Conservation (phyloP, 73 alveolate species). For the Stentor coeruleus region DNA sequence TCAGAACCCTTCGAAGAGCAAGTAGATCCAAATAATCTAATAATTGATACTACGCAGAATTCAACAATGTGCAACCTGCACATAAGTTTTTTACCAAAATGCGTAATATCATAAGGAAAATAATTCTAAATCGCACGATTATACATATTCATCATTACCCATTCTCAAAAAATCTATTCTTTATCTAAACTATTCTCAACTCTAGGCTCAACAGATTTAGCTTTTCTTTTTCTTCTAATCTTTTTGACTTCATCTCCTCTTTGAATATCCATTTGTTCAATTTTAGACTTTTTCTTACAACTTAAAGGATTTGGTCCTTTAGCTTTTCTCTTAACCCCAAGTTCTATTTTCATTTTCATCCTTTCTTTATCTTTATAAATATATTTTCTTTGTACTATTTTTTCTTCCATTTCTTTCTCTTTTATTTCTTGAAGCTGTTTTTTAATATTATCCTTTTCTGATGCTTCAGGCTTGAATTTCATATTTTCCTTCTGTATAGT, state of each 20-base stretch:
- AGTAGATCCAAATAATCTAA: no score
- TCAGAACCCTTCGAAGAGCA: no score
- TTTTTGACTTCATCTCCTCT: not conserved
- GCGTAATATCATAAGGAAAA: no score
- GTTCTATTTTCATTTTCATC: slow-evolving; percentile 15
- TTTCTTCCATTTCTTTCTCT: not conserved
- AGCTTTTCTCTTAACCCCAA: slow-evolving; percentile 11
- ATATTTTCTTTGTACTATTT: not conserved
- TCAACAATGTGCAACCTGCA: no score
- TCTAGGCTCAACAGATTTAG: no score
- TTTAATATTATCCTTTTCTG: not conserved
- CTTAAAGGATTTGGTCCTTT: slow-evolving; percentile 18
- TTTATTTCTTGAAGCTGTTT: not conserved
- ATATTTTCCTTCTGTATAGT: slow-evolving; percentile 1
- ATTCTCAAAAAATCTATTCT: no score
- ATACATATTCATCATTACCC: no score
- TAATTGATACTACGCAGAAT: no score
- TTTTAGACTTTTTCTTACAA: slow-evolving; percentile 1
- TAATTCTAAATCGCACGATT: no score
- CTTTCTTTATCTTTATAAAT: slow-evolving; percentile 1
- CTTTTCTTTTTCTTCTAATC: not conserved
- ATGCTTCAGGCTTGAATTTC: not conserved
- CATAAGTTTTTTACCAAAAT: no score
- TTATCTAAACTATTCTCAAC: no score
- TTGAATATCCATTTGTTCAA: not conserved